These are phyloP conservation scores for Albizia julibrissin DNA, from an alignment of 306 rosid species.

Conservation along the genomic window DNA sequence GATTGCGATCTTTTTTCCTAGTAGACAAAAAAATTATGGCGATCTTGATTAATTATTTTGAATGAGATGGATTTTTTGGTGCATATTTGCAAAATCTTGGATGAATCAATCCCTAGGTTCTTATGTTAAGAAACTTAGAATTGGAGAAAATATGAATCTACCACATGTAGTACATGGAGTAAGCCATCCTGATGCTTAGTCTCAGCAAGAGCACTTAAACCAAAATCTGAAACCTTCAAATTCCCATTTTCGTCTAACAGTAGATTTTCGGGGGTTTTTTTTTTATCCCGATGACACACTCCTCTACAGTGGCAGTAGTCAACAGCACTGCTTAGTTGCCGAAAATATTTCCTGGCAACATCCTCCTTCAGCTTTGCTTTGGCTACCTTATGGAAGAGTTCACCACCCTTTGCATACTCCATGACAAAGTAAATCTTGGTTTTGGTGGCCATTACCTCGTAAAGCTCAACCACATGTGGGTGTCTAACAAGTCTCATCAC, in stretches of 20 bases:
- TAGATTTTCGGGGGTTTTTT: constrained; percentile 93
- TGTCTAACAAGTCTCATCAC: too few relatives aligned
- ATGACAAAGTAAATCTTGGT: constrained; percentile 91
- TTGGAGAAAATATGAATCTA: too few relatives aligned
- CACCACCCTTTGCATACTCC: constrained; percentile 93
- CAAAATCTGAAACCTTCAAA: constrained; percentile 91
- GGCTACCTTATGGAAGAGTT: constrained; percentile 81
- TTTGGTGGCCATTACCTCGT: constrained; percentile 96
- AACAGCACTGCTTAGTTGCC: constrained; percentile 87
- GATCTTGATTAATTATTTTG: too few relatives aligned
- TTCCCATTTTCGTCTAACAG: constrained; percentile 86
- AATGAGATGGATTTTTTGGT: too few relatives aligned
- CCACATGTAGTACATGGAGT: constrained; percentile 96
- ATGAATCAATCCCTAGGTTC: too few relatives aligned
- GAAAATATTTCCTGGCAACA: constrained; percentile 77
- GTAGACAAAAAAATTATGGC: too few relatives aligned
- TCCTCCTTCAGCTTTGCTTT: constrained; percentile 88
- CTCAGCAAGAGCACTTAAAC: constrained; percentile 84
- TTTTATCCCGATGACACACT: constrained; percentile 81
- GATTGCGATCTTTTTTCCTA: too few relatives aligned
- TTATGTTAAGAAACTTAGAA: too few relatives aligned
- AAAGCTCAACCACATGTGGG: too few relatives aligned
- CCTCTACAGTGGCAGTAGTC: constrained; percentile 96
- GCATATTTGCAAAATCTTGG: too few relatives aligned
- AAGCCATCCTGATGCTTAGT: constrained; percentile 81